Evolutionary conservation across 2,329 filamentous ascomycete genomes (phyloP), one percentile per base, ranked within the genome.

Genomic region (Xylariaceae sp.): DNA sequence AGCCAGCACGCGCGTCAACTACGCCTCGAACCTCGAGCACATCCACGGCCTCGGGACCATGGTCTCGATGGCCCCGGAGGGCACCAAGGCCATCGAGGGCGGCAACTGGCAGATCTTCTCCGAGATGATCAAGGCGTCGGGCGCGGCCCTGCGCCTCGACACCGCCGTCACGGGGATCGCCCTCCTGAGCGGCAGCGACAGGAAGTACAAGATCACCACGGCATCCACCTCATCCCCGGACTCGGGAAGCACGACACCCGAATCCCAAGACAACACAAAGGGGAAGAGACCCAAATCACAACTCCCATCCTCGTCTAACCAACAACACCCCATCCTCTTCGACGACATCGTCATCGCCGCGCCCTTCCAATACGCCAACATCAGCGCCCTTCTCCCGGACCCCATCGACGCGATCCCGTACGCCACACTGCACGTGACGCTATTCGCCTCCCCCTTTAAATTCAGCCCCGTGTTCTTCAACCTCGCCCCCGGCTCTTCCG

Each of bases 21-120:
- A 96, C 63, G 92, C 85, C 1, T 87, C 89, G 34, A 96, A 97
- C 51, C 63, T 97, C 9, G 76, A 70, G n/a, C 68, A 79, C 24
- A 92, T 97, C 33, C 89, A 97, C 55, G 92, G 88, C 0, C 65
- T 98, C 1, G 88, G 94, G 54, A 80, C 89, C 1, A 88, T 96
- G 83, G 77, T 77, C 2, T 90, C 88, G 30, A 87, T 97, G 79
- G 85, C 89, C 2, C 85, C 88, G 0, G 83, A 90, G 36, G 88
- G 88, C 5, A 87, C 89, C 1, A 78, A 88, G 59, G 71, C 83
- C 13, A 75, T 97, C 1, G 63, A 76, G 11, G 88, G 88, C 5
- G 92, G 92, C 2, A 98, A 97, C 61, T 97, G 89, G 88, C 81
- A 78, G 53, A 95, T 98, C 38, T 98, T 98, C 57, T 74, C 82